These are phyloP conservation scores for Marasmius sp. DNA, from an alignment of 1,284 basidiomycete genomes.

Conservation along the genomic window DNA sequence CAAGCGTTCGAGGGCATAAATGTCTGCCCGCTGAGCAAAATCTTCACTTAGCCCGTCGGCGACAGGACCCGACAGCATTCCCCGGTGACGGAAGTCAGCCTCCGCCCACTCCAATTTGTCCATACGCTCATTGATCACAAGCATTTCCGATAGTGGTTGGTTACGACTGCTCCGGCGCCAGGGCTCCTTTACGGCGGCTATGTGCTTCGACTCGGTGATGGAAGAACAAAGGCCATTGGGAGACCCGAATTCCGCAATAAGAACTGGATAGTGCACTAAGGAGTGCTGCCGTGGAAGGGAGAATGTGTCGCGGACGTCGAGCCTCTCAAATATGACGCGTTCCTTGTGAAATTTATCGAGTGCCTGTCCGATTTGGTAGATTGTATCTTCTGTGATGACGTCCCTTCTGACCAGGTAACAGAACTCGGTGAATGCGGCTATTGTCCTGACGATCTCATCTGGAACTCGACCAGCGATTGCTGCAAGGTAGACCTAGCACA, in stretches of 20 bases:
- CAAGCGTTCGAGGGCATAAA: too few relatives aligned
- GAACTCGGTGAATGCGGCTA: background rate
- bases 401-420: background rate
- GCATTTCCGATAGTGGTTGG: conserved; percentile 22
- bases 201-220: conserved; percentile 14
- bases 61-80: background rate
- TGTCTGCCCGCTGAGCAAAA: too few relatives aligned
- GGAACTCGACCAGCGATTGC: background rate
- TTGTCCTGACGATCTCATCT: background rate
- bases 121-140: conserved; percentile 18
- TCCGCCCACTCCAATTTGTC: conserved; percentile 20
- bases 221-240: conserved; percentile 13
- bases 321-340: background rate
- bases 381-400: background rate
- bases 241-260: background rate
- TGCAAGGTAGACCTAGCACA: conserved; percentile 2
- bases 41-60: too few relatives aligned
- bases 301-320: background rate
- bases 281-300: conserved; percentile 5
- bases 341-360: background rate
- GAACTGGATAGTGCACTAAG: background rate
- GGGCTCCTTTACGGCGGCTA: conserved; percentile 24
- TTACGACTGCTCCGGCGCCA: conserved; percentile 21
- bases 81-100: conserved; percentile 11
- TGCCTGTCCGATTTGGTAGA: background rate